Evolutionary conservation across 768 basidiomycete genomes (phyloP), one percentile per base, ranked within the genome.

Genomic region (Calocybe indica): DNA sequence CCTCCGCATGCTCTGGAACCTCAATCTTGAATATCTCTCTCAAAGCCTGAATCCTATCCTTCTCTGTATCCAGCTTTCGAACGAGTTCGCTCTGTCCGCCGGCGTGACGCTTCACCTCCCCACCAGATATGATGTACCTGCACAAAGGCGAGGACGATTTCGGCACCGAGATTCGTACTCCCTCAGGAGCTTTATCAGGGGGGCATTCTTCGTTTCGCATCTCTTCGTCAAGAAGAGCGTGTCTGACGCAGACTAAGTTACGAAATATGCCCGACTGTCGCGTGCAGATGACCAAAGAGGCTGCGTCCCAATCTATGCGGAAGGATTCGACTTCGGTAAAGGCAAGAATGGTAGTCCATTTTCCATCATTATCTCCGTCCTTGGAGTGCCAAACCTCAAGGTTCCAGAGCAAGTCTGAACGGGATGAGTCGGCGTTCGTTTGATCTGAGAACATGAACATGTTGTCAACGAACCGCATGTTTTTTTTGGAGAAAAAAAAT

Each of bases 251-350:
- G 11, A 62, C 28, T 12, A 68, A 47, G 33, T 62, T 56, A 45
- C 54, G 55, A 49, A 68, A 62, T n/a, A 42, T 36, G 11, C 50
- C 52, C 11, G 32, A 41, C 0, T 55, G 55, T n/a, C 50, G 55
- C 11, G 33, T 48, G 30, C 52, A 59, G 4, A 62, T 57, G 37
- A 54, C 55, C 47, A 55, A 60, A 0, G 63, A 63, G 8, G 52
- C 59, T 40, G 54, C 57, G 8, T 47, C 32, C 29, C 48, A 53
- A 48, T 67, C 67, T 7, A 14, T n/a, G 2, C 39, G 42, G 44
- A 52, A 62, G 40, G 49, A 59, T 42, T 67, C 65, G n/a, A 50
- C 52, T 43, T 65, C 65, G 4, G 57, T 46, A 47, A 69, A 66
- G 7, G 58, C 45, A 41, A 57, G 64, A 11, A 60, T 7, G 31